Conservation (phyloP, 805 yeast species). For the Yarrowia osloensis region DNA sequence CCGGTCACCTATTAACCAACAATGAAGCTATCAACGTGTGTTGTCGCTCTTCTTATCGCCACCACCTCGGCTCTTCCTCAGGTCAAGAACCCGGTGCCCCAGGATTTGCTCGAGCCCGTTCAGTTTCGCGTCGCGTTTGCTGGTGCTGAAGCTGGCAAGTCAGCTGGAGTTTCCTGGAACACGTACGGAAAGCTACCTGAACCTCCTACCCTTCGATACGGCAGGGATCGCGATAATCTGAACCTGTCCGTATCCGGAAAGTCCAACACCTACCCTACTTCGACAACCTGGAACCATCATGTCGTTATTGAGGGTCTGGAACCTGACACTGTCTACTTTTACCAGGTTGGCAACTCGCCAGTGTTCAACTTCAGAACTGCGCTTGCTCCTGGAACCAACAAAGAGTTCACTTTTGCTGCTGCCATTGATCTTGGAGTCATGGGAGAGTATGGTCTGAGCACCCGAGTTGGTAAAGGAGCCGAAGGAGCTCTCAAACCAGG, state of each 20-base stretch:
- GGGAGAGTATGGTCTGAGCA: conserved; percentile 30
- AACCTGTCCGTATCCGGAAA: conserved; percentile 19
- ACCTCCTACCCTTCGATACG: conserved; percentile 38
- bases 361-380: conserved; percentile 35
- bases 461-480: conserved; percentile 23
- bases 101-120: conserved; percentile 1
- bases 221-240: conserved; percentile 33
- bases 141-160: not conserved
- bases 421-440: conserved; percentile 27
- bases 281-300: conserved; percentile 38
- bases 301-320: conserved; percentile 37
- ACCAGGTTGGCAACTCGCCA: no score
- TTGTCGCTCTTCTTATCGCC: not conserved
- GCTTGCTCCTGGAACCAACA: conserved; percentile 33
- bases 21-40: not conserved
- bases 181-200: conserved; percentile 34
- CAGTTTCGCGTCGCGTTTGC: conserved; percentile 19
- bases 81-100: conserved; percentile 20
- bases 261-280: conserved; percentile 36
- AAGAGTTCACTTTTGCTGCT: conserved; percentile 23
- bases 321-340: conserved; percentile 40
- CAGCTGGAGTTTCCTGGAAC: conserved; percentile 36
- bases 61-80: not conserved
- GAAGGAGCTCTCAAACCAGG: conserved; percentile 25
- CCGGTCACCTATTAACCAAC: not conserved